A percentile compares a stretch with the other conserved stretches of the same genome.
Evolutionary conservation across 2,329 filamentous ascomycete genomes (phyloP).

Genomic region (Dothidotthia symphoricarpi): DNA sequence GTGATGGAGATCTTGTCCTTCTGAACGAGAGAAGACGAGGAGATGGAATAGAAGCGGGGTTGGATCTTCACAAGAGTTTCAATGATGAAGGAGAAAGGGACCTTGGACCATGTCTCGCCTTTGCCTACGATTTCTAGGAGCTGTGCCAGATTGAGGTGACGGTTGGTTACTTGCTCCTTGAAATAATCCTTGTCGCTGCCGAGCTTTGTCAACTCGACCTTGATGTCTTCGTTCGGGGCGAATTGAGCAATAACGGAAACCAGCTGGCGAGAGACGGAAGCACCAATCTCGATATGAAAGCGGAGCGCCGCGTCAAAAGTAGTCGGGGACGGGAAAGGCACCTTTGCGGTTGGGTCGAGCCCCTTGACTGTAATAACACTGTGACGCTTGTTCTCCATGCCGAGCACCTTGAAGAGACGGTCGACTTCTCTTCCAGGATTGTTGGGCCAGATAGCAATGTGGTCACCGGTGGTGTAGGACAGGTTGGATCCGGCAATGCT

Average conservation of each 20-base stretch:
- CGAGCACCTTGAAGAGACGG: slow-evolving; percentile 77
- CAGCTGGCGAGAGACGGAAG: slow-evolving; percentile 94
- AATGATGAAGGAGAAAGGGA: slow-evolving; percentile 93
- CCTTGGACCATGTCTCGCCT: slow-evolving; percentile 72
- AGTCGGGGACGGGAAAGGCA: slow-evolving; percentile 94
- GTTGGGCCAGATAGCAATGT: slow-evolving; percentile 95
- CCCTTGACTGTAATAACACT: slow-evolving; percentile 84
- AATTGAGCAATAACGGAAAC: slow-evolving; percentile 84
- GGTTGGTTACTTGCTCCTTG: slow-evolving; percentile 75
- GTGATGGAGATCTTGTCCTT: slow-evolving; percentile 95
- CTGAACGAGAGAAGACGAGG: slow-evolving; percentile 90
- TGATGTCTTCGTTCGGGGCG: slow-evolving; percentile 77
- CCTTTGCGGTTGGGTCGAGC: slow-evolving; percentile 91
- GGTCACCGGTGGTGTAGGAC: slow-evolving; percentile 92
- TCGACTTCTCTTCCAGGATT: slow-evolving; percentile 92
- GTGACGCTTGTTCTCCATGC: slow-evolving; percentile 72
- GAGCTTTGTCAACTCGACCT: slow-evolving; percentile 83
- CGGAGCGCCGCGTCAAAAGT: slow-evolving; percentile 91
- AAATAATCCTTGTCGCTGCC: slow-evolving; percentile 96
- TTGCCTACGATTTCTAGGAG: slow-evolving; percentile 71
- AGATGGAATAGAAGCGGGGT: slow-evolving; percentile 98
- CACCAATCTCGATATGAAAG: slow-evolving; percentile 96
- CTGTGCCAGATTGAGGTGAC: slow-evolving; percentile 87
- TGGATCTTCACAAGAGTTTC: slow-evolving; percentile 94
- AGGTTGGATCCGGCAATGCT: slow-evolving; percentile 87